Evolutionary conservation across 257 asterid species (phyloP), one percentile per base, ranked within the genome.

Genomic region (Fraxinus americana): DNA sequence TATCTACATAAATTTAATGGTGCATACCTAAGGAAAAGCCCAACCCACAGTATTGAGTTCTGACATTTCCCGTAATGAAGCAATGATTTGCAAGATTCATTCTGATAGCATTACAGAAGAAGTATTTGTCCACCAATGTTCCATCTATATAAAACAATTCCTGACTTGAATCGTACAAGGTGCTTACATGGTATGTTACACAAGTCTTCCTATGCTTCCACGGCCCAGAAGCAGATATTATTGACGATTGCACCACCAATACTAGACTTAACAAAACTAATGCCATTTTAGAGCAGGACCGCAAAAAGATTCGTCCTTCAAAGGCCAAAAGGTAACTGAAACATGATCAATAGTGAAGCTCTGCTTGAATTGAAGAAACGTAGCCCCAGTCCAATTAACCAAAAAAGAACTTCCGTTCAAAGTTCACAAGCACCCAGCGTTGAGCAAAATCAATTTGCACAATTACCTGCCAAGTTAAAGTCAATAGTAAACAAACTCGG

Each of bases 101-200:
- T 72, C 32, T 78, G 85, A 95, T 84, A 23, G 93, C 73, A 77
- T 83, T 75, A 70, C 98, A 95, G 85, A 93, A 95, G 75, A 79
- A 66, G 77, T 84, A 67, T 78, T 87, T 82, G 75, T 86, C 90
- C 61, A 92, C 96, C 85, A 87, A 81, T 79, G 82, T 77, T 68
- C 87, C 96, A 36, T 93, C 87, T 50, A 95, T 79, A 81, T 85
- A 88, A 78, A 95, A 93, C 67, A 87, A 48, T 68, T 83, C 86
- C 13, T 29, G 83, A 77, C 74, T 78, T 69, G 79, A 82, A 83
- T 86, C 88, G 77, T 83, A 82, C 16, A 63, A 80, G 82, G 75
- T 83, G 70, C 81, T 86, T 45, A 92, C 76, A 67, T 32, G 82
- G 88, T 86, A 84, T 52, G 78, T 75, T 72, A 92, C 92, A 76